phyloP scores from a whole-genome alignment of 225 moss, liverwort and hornwort genomes.

The Sphagnum contortum region DNA sequence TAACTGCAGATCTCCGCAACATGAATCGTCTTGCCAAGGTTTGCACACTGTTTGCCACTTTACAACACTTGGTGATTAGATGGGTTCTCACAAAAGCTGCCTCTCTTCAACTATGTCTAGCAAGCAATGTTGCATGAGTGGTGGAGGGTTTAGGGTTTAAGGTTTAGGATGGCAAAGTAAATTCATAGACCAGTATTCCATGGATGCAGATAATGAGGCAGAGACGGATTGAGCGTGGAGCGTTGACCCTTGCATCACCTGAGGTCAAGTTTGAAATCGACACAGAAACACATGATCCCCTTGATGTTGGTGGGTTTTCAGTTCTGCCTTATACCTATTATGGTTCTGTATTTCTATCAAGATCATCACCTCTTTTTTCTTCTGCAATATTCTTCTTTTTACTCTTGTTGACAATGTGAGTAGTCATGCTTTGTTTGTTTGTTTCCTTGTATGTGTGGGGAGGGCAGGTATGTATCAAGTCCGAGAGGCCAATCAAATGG shows the following conservation, averaged over 20 bases:
- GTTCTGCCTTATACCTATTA: not conserved
- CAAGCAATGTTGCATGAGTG: too few species aligned
- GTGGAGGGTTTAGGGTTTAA: too few species aligned
- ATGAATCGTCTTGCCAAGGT: conserved; percentile 95
- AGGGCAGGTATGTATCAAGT: conserved; percentile 97
- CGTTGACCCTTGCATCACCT: conserved; percentile 90
- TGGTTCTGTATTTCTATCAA: not conserved
- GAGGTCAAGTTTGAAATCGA: conserved; percentile 99
- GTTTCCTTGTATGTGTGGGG: not conserved
- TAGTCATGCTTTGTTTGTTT: not conserved
- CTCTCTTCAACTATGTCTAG: too few species aligned
- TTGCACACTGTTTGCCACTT: not conserved
- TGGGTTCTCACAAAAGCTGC: too few species aligned
- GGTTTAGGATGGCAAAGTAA: too few species aligned
- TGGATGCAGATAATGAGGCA: conserved; percentile 72
- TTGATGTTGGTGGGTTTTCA: conserved; percentile 74
- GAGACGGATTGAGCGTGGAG: conserved; percentile 89
- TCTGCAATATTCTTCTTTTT: not conserved
- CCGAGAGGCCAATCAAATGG: conserved; percentile 99
- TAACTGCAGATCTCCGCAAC: conserved; percentile 88
- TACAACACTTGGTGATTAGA: not conserved
- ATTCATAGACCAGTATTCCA: too few species aligned
- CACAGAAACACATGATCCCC: conserved; percentile 97
- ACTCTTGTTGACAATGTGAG: not conserved
- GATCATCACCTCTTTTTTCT: not conserved